Percentiles rank a stretch among this genome's conserved stretches.
Evolutionary conservation across 2,329 filamentous ascomycete species (phyloP).

Genomic region (Scedosporium aurantiacum): DNA sequence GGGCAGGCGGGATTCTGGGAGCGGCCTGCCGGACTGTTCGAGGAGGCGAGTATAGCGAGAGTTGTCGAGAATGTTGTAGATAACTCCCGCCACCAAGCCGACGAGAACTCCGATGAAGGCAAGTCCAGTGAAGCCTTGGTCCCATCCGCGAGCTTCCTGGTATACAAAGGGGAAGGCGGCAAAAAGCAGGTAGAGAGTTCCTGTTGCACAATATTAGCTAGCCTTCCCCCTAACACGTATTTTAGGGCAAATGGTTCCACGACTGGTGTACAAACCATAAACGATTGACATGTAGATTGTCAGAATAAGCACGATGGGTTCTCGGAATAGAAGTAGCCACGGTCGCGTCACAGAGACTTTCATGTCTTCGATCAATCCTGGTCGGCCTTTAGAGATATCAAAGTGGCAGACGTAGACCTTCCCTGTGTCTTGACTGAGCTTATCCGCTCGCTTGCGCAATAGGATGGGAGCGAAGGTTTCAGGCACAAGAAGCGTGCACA

Average conservation of each 20-base stretch:
- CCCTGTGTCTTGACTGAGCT: conserved; percentile 39
- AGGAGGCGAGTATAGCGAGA: conserved; percentile 35
- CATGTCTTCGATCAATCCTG: conserved; percentile 36
- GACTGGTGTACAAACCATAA: conserved; percentile 22
- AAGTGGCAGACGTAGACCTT: conserved; percentile 42
- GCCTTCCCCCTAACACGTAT: background rate
- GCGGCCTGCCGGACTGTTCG: conserved; percentile 36
- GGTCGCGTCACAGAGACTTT: conserved; percentile 47
- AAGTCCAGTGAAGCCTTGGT: conserved; percentile 43
- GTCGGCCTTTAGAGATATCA: conserved; percentile 31
- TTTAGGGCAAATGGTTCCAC: no score
- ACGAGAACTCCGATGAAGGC: conserved; percentile 54
- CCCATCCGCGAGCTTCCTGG: conserved; percentile 45
- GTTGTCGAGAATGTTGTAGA: conserved; percentile 42
- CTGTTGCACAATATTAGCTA: background rate
- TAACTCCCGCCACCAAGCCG: conserved; percentile 48
- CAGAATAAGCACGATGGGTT: conserved; percentile 55
- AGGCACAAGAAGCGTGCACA: conserved; percentile 37
- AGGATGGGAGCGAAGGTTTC: conserved; percentile 50
- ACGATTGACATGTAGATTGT: conserved; percentile 53
- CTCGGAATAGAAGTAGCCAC: conserved; percentile 52
- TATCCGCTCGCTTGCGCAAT: conserved; percentile 39
- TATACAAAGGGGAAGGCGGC: conserved; percentile 51
- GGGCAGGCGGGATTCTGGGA: conserved; percentile 53
- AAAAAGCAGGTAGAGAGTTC: conserved; percentile 42